Evolutionary conservation across 2,329 filamentous ascomycete genomes (phyloP), one percentile per base, ranked within the genome.

Genomic region (Talaromyces sp.): DNA sequence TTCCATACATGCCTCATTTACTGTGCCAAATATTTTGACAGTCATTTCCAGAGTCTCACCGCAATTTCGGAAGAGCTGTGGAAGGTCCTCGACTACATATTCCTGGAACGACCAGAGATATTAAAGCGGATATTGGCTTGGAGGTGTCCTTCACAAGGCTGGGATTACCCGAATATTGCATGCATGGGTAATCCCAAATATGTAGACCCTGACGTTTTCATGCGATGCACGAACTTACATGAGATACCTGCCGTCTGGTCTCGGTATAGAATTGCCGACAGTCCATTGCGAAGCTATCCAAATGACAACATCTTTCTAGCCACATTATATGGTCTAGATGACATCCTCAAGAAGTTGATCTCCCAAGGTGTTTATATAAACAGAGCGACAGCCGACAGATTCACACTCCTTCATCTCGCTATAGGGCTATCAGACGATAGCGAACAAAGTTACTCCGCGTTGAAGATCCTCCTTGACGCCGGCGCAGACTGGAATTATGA

Each of bases 171-270:
- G 6, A 35, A 60, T 24, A 16, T 45, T 11, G 19, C n/a, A 22
- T 67, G 63, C 47, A 16, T 41, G 14, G 66, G 66, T 35, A 43
- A 52, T 31, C 63, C 63, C 3, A 58, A 47, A 13, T 31, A n/a
- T 14, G 14, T 67, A 16, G 52, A 66, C 27, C 63, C 60, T 33
- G 49, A 43, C 3, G 41, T 67, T 31, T 67, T 67, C 50, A 47
- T 67, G 56, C 59, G 45, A 58, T 52, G 37, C 19, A 67, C 66
- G 1, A 27, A 47, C 31, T 39, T 67, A 13, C 50, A 66, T 41
- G 13, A 54, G 16, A 31, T 66, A 6, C 60, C 66, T n/a, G 49
- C 31, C 3, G 57, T 67, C 22, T 59, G 59, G 52, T 57, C 63
- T 37, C 49, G 66, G 3, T 66, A 63, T 33, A 50, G 27, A 2